These are phyloP conservation scores for Ilyonectria robusta DNA, from an alignment of 2,329 filamentous ascomycete species.

Conservation along the genomic window DNA sequence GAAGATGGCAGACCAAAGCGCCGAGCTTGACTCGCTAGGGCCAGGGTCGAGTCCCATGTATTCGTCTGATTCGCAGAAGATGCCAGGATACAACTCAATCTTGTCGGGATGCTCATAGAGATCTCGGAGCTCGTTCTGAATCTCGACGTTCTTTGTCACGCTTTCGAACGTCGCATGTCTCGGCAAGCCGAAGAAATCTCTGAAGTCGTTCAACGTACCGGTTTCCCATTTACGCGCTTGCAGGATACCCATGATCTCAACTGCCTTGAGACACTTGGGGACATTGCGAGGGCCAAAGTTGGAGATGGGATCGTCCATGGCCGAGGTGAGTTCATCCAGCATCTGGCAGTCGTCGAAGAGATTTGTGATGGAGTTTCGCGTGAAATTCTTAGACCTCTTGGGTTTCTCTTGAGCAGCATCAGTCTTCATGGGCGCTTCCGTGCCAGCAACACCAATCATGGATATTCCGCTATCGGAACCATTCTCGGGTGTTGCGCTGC, in stretches of 20 bases:
- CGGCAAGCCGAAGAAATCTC: slow-evolving; percentile 71
- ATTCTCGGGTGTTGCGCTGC: too few species aligned
- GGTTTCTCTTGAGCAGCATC: background rate
- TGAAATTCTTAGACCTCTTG: slow-evolving; percentile 18
- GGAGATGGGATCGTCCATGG: slow-evolving; percentile 64
- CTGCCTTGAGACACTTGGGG: slow-evolving; percentile 67
- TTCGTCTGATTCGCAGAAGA: slow-evolving; percentile 75
- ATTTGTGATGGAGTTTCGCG: slow-evolving; percentile 27
- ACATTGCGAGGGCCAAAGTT: slow-evolving; percentile 68
- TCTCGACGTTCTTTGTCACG: slow-evolving; percentile 16
- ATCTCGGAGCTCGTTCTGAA: slow-evolving; percentile 41
- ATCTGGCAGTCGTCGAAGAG: slow-evolving; percentile 33
- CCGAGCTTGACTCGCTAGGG: slow-evolving; percentile 71
- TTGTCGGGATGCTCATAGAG: slow-evolving; percentile 73
- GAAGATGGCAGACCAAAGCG: slow-evolving; percentile 75
- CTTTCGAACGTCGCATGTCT: slow-evolving; percentile 68
- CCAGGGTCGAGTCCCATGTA: slow-evolving; percentile 77
- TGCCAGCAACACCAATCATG: too few species aligned
- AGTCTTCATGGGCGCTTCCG: too few species aligned
- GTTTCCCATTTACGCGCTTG: slow-evolving; percentile 71
- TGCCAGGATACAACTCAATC: slow-evolving; percentile 74
- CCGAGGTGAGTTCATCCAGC: slow-evolving; percentile 55
- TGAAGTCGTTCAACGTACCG: slow-evolving; percentile 73
- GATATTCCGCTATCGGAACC: too few species aligned
- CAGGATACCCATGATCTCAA: slow-evolving; percentile 73